These are phyloP conservation scores for Pleurozium schreberi DNA, from an alignment of 225 moss, liverwort and hornwort species.

Conservation along the genomic window DNA sequence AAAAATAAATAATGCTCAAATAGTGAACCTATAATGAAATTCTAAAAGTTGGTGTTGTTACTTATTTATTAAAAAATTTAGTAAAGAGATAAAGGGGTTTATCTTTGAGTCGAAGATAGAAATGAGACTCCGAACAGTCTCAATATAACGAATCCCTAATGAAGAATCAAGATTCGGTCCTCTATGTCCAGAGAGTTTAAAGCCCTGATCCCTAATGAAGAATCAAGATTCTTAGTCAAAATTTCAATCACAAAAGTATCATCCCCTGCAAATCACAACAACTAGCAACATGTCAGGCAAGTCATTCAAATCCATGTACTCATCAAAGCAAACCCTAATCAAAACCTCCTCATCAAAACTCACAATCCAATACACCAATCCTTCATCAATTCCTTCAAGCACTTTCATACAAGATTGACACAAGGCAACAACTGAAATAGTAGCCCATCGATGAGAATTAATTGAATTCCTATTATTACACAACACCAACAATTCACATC, in stretches of 20 bases:
- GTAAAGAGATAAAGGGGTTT: no score
- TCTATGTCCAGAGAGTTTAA: not conserved
- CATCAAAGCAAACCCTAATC: not conserved
- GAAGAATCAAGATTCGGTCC: no score
- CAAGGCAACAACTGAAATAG: not conserved
- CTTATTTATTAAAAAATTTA: no score
- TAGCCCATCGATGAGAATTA: not conserved
- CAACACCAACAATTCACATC: not conserved
- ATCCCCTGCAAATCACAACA: conserved; percentile 58
- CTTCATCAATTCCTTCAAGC: not conserved
- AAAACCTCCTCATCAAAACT: not conserved
- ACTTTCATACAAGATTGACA: not conserved
- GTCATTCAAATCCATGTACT: not conserved
- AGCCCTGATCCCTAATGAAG: not conserved
- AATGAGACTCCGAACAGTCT: no score
- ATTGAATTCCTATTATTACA: not conserved
- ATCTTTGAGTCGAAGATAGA: no score
- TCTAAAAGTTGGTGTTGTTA: no score
- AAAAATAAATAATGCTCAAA: no score
- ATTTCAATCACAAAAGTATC: conserved; percentile 2
- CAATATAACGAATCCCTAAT: no score
- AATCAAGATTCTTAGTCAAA: not conserved
- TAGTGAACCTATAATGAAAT: no score
- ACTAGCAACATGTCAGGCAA: not conserved
- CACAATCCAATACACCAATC: not conserved